Conservation (phyloP, 495 filamentous ascomycete species). For the Penicillium manginii region DNA sequence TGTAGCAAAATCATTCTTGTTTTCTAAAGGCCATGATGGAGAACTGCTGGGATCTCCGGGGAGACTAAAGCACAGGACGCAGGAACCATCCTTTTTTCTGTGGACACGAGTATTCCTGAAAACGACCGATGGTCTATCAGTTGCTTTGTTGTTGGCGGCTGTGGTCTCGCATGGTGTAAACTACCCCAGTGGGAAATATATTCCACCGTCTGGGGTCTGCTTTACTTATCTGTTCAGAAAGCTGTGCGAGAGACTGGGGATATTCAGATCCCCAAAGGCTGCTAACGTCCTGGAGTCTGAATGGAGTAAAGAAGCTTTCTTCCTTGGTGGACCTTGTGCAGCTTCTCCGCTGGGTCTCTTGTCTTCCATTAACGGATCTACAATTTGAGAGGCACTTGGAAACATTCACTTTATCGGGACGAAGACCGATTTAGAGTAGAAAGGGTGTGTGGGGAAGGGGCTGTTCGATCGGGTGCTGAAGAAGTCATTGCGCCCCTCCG, state of each 20-base stretch:
- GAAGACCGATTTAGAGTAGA: constrained; percentile 45
- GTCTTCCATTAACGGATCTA: constrained; percentile 18
- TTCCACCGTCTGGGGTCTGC: no score
- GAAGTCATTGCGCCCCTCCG: constrained; percentile 32
- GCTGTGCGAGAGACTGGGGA: neutral
- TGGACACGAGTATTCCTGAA: constrained; percentile 37
- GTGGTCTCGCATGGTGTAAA: constrained; percentile 31
- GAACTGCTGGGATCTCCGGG: constrained; percentile 29
- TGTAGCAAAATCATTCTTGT: constrained; percentile 40
- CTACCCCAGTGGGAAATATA: constrained; percentile 2
- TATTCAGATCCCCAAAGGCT: constrained; percentile 4
- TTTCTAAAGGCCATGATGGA: constrained; percentile 47
- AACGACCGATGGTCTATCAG: constrained; percentile 40
- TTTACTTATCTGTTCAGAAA: no score
- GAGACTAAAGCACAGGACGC: constrained; percentile 24
- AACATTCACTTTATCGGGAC: constrained; percentile 50
- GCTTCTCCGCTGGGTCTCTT: constrained; percentile 27
- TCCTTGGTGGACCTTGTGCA: constrained; percentile 20
- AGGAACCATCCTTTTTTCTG: constrained; percentile 36
- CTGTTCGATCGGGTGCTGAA: constrained; percentile 36
- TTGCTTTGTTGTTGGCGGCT: constrained; percentile 39
- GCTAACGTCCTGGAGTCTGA: constrained; percentile 27
- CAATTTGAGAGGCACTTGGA: constrained; percentile 27
- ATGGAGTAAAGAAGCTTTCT: constrained; percentile 32
- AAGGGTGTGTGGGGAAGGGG: constrained; percentile 56